Evolutionary conservation across 192 early-diverging fungal genomes (phyloP).

Genomic region (Martensiomyces pterosporus): DNA sequence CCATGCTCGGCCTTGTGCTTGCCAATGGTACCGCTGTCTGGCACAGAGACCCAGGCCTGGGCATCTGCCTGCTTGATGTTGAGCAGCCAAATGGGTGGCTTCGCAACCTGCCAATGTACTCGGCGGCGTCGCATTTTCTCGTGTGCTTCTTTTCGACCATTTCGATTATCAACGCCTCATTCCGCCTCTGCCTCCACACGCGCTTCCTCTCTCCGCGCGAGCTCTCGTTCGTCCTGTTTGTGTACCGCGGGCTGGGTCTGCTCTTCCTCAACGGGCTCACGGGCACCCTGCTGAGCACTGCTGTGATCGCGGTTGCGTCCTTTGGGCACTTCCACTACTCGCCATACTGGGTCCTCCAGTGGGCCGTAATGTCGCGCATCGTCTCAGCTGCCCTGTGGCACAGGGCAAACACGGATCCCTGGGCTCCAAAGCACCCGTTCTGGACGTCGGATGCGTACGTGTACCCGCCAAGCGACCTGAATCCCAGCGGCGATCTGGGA

Average conservation of each 20-base stretch:
- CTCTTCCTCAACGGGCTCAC: slow-evolving; percentile 10
- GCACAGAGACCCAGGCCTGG: not conserved
- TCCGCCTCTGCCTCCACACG: slow-evolving; percentile 8
- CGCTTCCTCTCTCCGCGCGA: slow-evolving; percentile 18
- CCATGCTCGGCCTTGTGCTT: slow-evolving; percentile 7
- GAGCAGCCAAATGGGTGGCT: slow-evolving; percentile 15
- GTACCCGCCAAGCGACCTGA: no score
- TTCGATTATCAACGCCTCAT: slow-evolving; percentile 27
- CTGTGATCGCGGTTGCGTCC: slow-evolving; percentile 2
- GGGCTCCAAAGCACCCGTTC: slow-evolving; percentile 8
- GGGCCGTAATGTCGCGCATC: slow-evolving; percentile 22
- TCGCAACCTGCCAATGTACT: slow-evolving; percentile 12
- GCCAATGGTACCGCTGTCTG: not conserved
- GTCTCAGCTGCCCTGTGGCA: slow-evolving; percentile 20
- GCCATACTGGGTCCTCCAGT: slow-evolving; percentile 16
- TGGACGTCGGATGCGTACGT: slow-evolving; percentile 15
- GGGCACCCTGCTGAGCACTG: slow-evolving; percentile 5
- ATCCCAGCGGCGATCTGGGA: no score
- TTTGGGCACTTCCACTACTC: slow-evolving; percentile 6
- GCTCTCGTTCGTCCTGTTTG: slow-evolving; percentile 9
- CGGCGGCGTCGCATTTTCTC: slow-evolving; percentile 11
- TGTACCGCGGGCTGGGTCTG: slow-evolving; percentile 26
- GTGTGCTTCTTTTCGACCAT: slow-evolving; percentile 24
- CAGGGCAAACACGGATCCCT: slow-evolving; percentile 6
- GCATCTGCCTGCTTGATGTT: not conserved